These are phyloP conservation scores for Leptoxyphium fumago DNA, from an alignment of 2,329 filamentous ascomycete species.

Conservation along the genomic window DNA sequence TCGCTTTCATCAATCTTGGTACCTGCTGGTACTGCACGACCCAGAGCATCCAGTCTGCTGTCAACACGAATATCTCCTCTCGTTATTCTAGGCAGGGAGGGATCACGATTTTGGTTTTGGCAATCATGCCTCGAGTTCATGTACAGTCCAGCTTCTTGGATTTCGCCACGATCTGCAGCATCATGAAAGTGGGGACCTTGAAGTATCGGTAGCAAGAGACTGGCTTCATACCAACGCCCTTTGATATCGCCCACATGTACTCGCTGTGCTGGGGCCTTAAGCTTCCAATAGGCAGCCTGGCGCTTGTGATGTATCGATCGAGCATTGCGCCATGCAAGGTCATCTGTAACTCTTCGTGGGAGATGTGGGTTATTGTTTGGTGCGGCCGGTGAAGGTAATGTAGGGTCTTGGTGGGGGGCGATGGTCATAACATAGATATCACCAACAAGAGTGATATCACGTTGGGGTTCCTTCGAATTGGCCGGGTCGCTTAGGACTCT, in stretches of 20 bases:
- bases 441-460: background rate
- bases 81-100: conserved; percentile 14
- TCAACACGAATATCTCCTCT: conserved; percentile 17
- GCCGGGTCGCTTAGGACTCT: conserved; percentile 9
- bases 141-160: conserved; percentile 19
- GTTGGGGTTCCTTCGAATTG: background rate
- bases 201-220: conserved; percentile 31
- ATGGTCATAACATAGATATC: conserved; percentile 38
- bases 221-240: conserved; percentile 47
- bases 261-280: conserved; percentile 18
- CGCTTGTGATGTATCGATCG: conserved; percentile 24
- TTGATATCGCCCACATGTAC: conserved; percentile 36
- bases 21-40: conserved; percentile 24
- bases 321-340: conserved; percentile 34
- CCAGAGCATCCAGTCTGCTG: conserved; percentile 28
- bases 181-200: conserved; percentile 14
- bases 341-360: conserved; percentile 36
- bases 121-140: conserved; percentile 24
- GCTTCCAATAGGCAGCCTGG: conserved; percentile 28
- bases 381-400: conserved; percentile 19
- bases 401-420: conserved; percentile 22
- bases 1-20: conserved; percentile 26
- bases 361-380: conserved; percentile 25
- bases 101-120: conserved; percentile 15
- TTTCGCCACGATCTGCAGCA: conserved; percentile 15